These are phyloP conservation scores for Candida sp. DNA, from an alignment of 1,139 yeast genomes.

Conservation along the genomic window DNA sequence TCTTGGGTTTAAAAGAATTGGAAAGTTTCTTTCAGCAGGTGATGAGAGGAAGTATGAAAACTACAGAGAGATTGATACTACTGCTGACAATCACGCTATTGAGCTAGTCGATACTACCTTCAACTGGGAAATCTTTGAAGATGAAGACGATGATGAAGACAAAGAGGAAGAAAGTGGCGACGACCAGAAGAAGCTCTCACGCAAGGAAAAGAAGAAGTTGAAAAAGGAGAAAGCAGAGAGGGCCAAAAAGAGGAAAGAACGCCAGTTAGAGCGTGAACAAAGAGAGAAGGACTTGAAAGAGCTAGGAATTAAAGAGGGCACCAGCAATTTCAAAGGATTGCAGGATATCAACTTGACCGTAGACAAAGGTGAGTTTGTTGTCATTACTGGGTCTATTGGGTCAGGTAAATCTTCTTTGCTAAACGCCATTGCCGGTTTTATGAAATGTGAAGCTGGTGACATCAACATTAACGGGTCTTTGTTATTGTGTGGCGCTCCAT, in stretches of 20 bases:
- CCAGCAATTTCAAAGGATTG: slow-evolving; percentile 15
- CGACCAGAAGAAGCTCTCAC: slow-evolving; percentile 5
- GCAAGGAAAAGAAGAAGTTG: slow-evolving; percentile 12
- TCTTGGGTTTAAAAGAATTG: slow-evolving; percentile 62
- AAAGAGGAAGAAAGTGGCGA: slow-evolving; percentile 8
- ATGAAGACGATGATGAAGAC: slow-evolving; percentile 22
- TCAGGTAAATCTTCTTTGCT: slow-evolving; percentile 72
- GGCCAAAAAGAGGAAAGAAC: slow-evolving; percentile 12
- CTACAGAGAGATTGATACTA: slow-evolving; percentile 40
- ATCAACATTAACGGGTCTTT: slow-evolving; percentile 49
- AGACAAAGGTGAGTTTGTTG: slow-evolving; percentile 60
- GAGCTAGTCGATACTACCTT: slow-evolving; percentile 30
- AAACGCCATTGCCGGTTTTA: slow-evolving; percentile 63
- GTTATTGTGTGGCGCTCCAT: slow-evolving; percentile 61
- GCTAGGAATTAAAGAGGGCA: neutral
- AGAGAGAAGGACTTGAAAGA: slow-evolving; percentile 9
- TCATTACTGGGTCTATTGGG: slow-evolving; percentile 74
- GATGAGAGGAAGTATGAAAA: slow-evolving; percentile 14
- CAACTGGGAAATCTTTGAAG: slow-evolving; percentile 46
- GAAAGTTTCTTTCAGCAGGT: slow-evolving; percentile 47
- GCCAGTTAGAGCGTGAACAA: slow-evolving; percentile 11
- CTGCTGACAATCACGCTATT: slow-evolving; percentile 29
- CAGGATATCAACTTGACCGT: slow-evolving; percentile 21
- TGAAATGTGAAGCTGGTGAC: slow-evolving; percentile 54
- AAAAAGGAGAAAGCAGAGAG: slow-evolving; percentile 13